Evolutionary conservation across 2,329 filamentous ascomycete species (phyloP), one percentile per base, ranked within the genome.

Genomic region (Fusarium equiseti): DNA sequence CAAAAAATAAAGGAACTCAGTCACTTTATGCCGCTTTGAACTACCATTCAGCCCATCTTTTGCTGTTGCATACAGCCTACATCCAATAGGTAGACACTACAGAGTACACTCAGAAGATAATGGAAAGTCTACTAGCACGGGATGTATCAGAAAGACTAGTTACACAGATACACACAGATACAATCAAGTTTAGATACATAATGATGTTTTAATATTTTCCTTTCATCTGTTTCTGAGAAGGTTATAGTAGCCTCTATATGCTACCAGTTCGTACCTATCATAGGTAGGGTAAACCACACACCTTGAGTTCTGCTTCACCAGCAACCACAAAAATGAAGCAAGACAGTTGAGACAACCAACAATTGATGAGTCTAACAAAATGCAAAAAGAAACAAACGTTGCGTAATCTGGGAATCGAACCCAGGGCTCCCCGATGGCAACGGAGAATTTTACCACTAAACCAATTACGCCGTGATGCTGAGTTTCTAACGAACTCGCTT

Each of bases 401-500:
- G 69, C 69, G 67, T 71, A 59, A 72, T 72, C 69, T 71, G 67
- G 69, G 69, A 71, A 71, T 71, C 69, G 69, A 71, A 71, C 69
- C 69, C 69, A 71, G 69, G 69, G 69, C 69, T 71, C 66, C 63
- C 63, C 66, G 68, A 70, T 72, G 69, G 69, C 69, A 72, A 72
- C 69, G 67, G 67, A 65, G 67, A 72, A 72, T 72, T 72, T 71
- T 72, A 72, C 64, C 67, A 72, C 69, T 71, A 72, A 72, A 70
- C 68, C 68, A 71, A 71, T 71, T 58, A 71, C 68, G 68, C 55
- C 12, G 42, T 38, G 29, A 26, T 20, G 26, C 5, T 10, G 12
- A 29, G 45, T 29, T 29, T 20, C 18, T 20, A 6, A n/a, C 4
- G 6, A 29, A 48, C 26, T 48, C 26, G 45, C 45, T 48, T 29